Percentiles rank a stretch among this genome's conserved stretches.
phyloP scores from a whole-genome alignment of 1,284 basidiomycete genomes.

The Trametes versicolor region DNA sequence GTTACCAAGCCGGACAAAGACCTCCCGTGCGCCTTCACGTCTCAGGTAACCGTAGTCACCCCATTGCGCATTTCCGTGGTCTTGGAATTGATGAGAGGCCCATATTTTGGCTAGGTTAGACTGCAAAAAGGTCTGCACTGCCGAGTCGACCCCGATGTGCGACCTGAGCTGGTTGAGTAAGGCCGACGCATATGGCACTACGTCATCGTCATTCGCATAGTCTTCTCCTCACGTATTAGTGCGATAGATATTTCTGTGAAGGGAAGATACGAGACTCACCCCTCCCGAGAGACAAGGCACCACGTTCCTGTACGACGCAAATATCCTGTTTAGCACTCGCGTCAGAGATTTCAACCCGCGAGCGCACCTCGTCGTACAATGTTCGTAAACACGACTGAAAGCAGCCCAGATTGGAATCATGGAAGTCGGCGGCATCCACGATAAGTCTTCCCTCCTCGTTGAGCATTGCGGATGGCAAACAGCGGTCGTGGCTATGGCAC shows the following conservation, averaged over 20 bases:
- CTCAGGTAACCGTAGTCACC: constrained; percentile 25
- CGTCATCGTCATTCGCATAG: constrained; percentile 22
- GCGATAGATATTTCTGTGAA: no score
- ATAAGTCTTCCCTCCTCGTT: constrained; percentile 24
- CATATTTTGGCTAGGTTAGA: constrained; percentile 21
- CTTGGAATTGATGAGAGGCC: constrained; percentile 26
- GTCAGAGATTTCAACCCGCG: neutral
- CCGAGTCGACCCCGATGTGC: neutral
- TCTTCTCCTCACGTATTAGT: constrained; percentile 1
- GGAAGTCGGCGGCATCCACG: constrained; percentile 21
- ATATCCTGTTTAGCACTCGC: neutral
- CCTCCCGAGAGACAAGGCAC: constrained; percentile 16
- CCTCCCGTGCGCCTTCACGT: constrained; percentile 8
- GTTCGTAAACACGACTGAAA: constrained; percentile 21
- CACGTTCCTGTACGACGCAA: constrained; percentile 6
- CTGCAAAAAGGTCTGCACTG: constrained; percentile 4
- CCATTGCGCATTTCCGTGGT: constrained; percentile 13
- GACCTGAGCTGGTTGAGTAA: constrained; percentile 14
- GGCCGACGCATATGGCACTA: neutral
- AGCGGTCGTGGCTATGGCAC: constrained; percentile 23
- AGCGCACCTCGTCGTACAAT: constrained; percentile 22
- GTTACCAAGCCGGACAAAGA: constrained; percentile 20
- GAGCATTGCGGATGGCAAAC: constrained; percentile 27
- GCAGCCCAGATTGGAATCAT: constrained; percentile 20
- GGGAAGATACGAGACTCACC: neutral